Conservation (phyloP, 306 rosid genomes). For the Malus orientalis region DNA sequence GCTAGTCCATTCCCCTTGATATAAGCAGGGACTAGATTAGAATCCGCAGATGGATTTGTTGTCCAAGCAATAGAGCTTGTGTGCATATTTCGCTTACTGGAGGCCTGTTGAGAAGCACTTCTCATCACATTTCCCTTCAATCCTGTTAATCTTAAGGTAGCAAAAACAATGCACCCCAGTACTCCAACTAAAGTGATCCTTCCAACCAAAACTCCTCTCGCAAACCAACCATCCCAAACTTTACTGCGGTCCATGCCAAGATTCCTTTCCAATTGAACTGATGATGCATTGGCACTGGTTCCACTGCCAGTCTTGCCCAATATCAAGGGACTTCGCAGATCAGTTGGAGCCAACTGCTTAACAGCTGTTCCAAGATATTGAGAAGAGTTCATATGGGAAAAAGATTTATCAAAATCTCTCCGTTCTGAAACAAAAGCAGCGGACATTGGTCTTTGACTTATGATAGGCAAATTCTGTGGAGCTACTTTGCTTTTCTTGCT, state of each 20-base stretch:
- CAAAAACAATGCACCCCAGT: conserved; percentile 68
- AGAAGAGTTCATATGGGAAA: conserved; percentile 50
- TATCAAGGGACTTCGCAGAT: conserved; percentile 55
- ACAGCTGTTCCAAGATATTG: conserved; percentile 62
- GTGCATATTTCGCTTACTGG: conserved; percentile 24
- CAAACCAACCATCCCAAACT: conserved; percentile 48
- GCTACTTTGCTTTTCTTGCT: conserved; percentile 47
- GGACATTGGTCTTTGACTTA: conserved; percentile 65
- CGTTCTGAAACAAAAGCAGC: conserved; percentile 47
- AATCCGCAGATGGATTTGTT: conserved; percentile 43
- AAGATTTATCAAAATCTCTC: conserved; percentile 53
- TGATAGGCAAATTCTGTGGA: conserved; percentile 32
- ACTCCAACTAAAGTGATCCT: conserved; percentile 40
- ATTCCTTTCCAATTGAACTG: conserved; percentile 72
- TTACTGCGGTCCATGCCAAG: conserved; percentile 45
- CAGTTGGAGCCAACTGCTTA: conserved; percentile 77
- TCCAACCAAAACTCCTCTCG: conserved; percentile 31
- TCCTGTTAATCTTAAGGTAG: conserved; percentile 49
- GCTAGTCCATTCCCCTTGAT: conserved; percentile 35
- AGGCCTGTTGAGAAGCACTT: conserved; percentile 33
- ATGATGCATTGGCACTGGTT: conserved; percentile 29
- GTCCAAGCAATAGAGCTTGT: conserved; percentile 31
- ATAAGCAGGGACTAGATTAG: conserved; percentile 43
- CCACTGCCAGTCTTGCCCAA: conserved; percentile 44
- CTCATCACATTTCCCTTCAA: conserved; percentile 36